Conservation (phyloP, 139 green algal genomes). For the Chlamydomonas sphaeroides region DNA sequence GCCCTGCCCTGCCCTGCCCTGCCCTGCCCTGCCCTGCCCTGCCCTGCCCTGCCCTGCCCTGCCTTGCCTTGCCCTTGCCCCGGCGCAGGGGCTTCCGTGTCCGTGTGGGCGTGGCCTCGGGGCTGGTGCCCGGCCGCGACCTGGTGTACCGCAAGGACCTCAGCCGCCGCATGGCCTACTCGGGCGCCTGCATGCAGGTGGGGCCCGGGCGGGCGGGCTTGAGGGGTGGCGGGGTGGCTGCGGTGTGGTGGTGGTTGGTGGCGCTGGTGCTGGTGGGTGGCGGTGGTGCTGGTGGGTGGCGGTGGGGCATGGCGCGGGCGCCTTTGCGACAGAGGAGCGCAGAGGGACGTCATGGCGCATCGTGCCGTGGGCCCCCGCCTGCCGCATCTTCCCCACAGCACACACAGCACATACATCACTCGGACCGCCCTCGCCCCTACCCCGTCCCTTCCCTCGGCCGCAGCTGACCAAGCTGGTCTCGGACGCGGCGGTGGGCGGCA, state of each 20-base stretch:
- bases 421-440: too few species aligned
- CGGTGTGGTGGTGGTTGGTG: background rate
- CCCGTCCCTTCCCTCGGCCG: too few species aligned
- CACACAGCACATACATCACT: too few species aligned
- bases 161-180: conserved; percentile 26
- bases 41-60: background rate
- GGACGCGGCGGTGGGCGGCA: conserved; percentile 31
- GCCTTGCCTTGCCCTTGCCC: background rate
- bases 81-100: conserved; percentile 11
- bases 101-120: conserved; percentile 9
- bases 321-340: too few species aligned
- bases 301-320: too few species aligned
- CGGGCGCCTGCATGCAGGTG: conserved; percentile 30
- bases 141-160: conserved; percentile 35
- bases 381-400: too few species aligned
- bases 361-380: too few species aligned
- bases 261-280: background rate
- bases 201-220: background rate
- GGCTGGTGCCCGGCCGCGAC: conserved; percentile 15
- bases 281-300: too few species aligned
- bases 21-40: too few species aligned
- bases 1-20: too few species aligned
- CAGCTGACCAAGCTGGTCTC: conserved; percentile 37
- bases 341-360: too few species aligned
- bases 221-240: too few species aligned